These are phyloP conservation scores for Salvia rosmarinus DNA, from an alignment of 257 asterid genomes.

Conservation along the genomic window DNA sequence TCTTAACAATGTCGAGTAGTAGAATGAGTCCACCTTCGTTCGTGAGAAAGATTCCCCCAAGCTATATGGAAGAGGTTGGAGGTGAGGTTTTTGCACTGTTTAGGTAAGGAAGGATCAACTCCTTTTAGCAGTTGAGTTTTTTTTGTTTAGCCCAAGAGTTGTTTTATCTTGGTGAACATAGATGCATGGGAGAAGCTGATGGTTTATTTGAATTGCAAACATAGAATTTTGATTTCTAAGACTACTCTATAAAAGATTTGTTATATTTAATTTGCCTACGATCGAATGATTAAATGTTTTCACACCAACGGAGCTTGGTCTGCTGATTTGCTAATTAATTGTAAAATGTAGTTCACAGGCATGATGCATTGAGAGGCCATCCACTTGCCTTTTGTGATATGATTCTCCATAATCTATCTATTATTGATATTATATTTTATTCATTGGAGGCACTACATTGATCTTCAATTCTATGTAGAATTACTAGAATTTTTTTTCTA, in stretches of 20 bases:
- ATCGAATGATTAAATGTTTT: neutral
- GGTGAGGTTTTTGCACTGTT: neutral
- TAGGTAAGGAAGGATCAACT: neutral
- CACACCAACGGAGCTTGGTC: too few relatives aligned
- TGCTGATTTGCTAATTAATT: too few relatives aligned
- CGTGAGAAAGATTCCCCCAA: neutral
- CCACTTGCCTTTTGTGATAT: too few relatives aligned
- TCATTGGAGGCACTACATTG: too few relatives aligned
- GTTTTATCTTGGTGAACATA: neutral
- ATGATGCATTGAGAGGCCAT: too few relatives aligned
- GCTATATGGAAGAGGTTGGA: neutral
- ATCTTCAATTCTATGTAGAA: too few relatives aligned
- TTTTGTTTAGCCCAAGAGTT: neutral
- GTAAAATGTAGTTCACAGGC: too few relatives aligned
- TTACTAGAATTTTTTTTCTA: too few relatives aligned
- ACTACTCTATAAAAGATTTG: neutral
- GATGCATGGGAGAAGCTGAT: neutral
- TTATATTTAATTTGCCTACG: neutral
- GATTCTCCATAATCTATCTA: too few relatives aligned
- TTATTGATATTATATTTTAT: too few relatives aligned
- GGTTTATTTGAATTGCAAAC: neutral
- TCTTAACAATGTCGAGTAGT: neutral
- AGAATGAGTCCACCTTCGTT: neutral
- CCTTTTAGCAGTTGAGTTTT: neutral
- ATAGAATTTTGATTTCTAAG: neutral